Base-by-base conservation (phyloP, 2,329 filamentous ascomycete species). In the Aspergillus neotritici region DNA sequence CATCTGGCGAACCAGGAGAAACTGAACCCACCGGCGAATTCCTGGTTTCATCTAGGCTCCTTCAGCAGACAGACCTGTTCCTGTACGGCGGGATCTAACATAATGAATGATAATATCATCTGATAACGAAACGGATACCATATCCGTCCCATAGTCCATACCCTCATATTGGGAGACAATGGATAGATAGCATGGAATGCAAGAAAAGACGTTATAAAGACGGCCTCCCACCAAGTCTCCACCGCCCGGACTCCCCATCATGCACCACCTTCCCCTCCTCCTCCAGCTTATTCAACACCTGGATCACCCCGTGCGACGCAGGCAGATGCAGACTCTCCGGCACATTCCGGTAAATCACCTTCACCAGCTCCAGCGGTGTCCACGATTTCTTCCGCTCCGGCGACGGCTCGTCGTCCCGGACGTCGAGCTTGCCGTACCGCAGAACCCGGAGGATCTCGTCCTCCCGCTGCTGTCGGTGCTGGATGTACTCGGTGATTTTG, bases 301-400 rank as follows among this genome's bases (percentile, higher is more conserved):
- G 86, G 49, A 83, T 48, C 5, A 96, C 73, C 1, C 90, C 89
- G 32, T 77, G 75, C 49, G 86, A 81, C 0, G 93, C 93, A 7
- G 90, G 83, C 9, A 75, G 61, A 65, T 90, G 86, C 52, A 97
- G 71, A 56, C 75, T 80, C 62, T 86, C 80, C 0, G 86, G 83
- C 15, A 94, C 83, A 56, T 87, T 82, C 41, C 75, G 77, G 63
- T 98, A 98, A 29, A 98, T 87, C 28, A 86, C 71, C 65, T 85
- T 86, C n/a, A 96, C 91, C 50, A 97, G 73, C 46, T 91, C 87
- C 77, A 88, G 83, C 7, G 81, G 75, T 5, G 77, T 79, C 86
- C 84, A 88, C 2, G 50, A 44, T 0, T 65, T 63, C 45, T 68
- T 64, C 11, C 55, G 54, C 29, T 57, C 53, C 12, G 69, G 63